Conservation (phyloP, 2,329 filamentous ascomycete genomes). For the Cytospora paraplurivora region DNA sequence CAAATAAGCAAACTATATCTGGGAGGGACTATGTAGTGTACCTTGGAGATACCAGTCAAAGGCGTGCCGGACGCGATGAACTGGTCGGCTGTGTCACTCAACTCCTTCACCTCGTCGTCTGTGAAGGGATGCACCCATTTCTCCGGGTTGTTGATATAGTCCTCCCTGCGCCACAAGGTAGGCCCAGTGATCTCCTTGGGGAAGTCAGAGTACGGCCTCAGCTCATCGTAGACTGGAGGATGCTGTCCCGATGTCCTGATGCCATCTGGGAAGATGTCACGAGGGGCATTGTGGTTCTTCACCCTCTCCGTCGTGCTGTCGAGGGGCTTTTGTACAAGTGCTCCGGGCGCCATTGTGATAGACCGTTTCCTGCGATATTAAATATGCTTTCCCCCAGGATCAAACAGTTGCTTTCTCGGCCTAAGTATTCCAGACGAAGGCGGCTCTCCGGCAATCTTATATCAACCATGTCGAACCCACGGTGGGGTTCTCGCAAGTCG, state of each 20-base stretch:
- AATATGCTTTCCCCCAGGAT: background rate
- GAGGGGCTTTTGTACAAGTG: constrained; percentile 24
- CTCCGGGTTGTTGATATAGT: constrained; percentile 64
- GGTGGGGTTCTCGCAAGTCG: constrained; percentile 16
- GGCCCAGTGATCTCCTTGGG: constrained; percentile 70
- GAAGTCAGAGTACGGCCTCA: constrained; percentile 70
- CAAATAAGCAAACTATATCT: background rate
- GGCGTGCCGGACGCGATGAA: constrained; percentile 68
- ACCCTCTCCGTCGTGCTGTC: constrained; percentile 15
- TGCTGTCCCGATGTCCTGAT: constrained; percentile 68
- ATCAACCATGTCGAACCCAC: constrained; percentile 4
- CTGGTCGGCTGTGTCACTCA: constrained; percentile 66
- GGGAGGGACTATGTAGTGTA: background rate
- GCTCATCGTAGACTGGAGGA: constrained; percentile 63
- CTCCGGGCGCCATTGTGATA: constrained; percentile 29
- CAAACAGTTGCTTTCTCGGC: background rate
- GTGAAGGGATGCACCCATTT: constrained; percentile 75
- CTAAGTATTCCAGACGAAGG: background rate
- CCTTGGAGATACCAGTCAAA: constrained; percentile 65
- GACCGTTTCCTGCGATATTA: background rate
- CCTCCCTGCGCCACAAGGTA: constrained; percentile 71
- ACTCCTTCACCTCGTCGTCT: constrained; percentile 65
- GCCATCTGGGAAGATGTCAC: constrained; percentile 48
- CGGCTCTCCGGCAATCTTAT: constrained; percentile 11
- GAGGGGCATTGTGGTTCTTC: constrained; percentile 41